phyloP scores from a whole-genome alignment of 1,284 basidiomycete species.

The Singerocomus rubriflavus region DNA sequence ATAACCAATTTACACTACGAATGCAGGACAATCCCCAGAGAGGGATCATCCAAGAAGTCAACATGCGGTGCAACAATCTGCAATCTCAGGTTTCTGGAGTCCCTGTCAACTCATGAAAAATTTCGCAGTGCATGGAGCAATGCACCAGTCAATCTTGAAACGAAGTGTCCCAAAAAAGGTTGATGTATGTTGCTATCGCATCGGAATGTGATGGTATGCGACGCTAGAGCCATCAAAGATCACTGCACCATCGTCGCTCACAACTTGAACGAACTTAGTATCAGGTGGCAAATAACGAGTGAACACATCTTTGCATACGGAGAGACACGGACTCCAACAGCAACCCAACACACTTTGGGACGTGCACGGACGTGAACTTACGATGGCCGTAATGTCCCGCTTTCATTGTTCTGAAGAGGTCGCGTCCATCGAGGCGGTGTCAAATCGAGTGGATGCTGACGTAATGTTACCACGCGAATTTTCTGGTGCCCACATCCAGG shows the following conservation, averaged over 20 bases:
- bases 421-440: not conserved
- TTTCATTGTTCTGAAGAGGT: not conserved
- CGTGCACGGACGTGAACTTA: not conserved
- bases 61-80: not conserved
- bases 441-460: constrained; percentile 23
- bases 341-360: not conserved
- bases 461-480: constrained; percentile 36
- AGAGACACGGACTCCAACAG: not conserved
- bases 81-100: not conserved
- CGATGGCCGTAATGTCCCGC: not conserved
- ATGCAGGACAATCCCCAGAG: not conserved
- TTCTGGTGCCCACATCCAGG: constrained; percentile 24
- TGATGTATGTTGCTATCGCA: too few relatives aligned
- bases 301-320: not conserved
- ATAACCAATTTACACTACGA: not conserved
- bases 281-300: not conserved
- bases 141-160: not conserved
- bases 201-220: not conserved
- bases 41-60: not conserved
- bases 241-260: not conserved
- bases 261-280: not conserved
- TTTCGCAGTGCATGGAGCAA: not conserved
- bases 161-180: not conserved
- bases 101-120: not conserved
- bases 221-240: not conserved